Conservation (phyloP, 2,329 filamentous ascomycete genomes). For the Cladosporium cucumerinum region DNA sequence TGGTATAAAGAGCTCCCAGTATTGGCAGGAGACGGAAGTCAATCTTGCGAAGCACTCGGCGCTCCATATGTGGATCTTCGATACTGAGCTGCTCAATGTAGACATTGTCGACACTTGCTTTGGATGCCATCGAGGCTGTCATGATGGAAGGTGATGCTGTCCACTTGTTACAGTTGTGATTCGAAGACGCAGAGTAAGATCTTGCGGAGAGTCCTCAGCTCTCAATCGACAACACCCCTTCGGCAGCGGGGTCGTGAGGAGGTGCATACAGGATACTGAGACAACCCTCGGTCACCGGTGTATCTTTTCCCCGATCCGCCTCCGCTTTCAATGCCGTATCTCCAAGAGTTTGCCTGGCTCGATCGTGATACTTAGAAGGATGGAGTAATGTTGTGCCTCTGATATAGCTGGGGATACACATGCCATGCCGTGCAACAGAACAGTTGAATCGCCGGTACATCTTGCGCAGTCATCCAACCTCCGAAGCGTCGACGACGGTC, state of each 20-base stretch:
- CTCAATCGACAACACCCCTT: not conserved
- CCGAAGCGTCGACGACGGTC: not conserved
- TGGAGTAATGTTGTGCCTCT: not conserved
- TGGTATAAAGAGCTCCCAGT: constrained; percentile 41
- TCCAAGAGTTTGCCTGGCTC: not conserved
- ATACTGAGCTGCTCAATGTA: not conserved
- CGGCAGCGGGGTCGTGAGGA: not conserved
- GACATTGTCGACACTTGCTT: not conserved
- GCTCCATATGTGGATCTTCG: not conserved
- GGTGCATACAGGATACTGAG: not conserved
- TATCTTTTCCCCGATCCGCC: not conserved
- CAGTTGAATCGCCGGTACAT: not conserved
- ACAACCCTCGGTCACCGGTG: not conserved
- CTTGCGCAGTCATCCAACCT: not conserved
- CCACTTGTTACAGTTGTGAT: not conserved
- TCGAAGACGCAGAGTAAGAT: not conserved
- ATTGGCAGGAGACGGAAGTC: constrained; percentile 35
- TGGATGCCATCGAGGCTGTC: not conserved
- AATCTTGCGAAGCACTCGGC: constrained; percentile 17
- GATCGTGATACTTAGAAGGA: not conserved
- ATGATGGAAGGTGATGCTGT: not conserved
- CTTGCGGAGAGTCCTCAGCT: not conserved
- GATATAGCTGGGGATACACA: not conserved
- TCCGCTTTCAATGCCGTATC: not conserved
- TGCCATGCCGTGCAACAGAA: not conserved